A percentile compares a stretch with the other conserved stretches of the same genome.
Conservation (phyloP, 2,329 filamentous ascomycete species). For the Parastagonospora avenae region DNA sequence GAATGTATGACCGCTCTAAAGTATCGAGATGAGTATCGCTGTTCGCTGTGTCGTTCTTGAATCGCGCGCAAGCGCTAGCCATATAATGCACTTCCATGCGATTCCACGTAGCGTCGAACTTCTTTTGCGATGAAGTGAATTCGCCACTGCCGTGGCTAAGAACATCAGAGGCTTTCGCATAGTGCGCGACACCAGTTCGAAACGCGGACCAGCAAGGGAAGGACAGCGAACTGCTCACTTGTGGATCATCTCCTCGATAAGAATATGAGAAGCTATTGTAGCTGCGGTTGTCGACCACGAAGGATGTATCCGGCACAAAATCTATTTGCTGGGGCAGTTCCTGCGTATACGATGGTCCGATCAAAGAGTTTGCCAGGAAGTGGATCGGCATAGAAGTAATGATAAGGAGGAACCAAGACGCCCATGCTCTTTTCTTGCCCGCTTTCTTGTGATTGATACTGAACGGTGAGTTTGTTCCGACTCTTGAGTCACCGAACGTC, state of each 20-base stretch:
- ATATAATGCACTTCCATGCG: slow-evolving; percentile 21
- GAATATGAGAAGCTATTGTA: too few species aligned
- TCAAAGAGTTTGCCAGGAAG: slow-evolving; percentile 38
- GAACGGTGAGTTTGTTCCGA: slow-evolving; percentile 42
- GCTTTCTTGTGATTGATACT: slow-evolving; percentile 35
- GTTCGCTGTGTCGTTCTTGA: slow-evolving; percentile 6
- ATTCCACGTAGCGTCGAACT: slow-evolving; percentile 11
- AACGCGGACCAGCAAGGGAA: slow-evolving; percentile 34
- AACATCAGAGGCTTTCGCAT: slow-evolving; percentile 4
- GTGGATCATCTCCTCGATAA: background rate
- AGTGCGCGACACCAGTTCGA: slow-evolving; percentile 25
- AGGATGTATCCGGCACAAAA: slow-evolving; percentile 13
- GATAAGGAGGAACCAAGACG: slow-evolving; percentile 34
- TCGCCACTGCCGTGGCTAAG: slow-evolving; percentile 5
- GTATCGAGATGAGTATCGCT: slow-evolving; percentile 10
- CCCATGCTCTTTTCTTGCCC: slow-evolving; percentile 29
- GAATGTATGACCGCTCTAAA: slow-evolving; percentile 5
- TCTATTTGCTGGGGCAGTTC: slow-evolving; percentile 13
- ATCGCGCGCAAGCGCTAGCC: slow-evolving; percentile 15
- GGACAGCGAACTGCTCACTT: slow-evolving; percentile 1
- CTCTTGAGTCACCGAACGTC: slow-evolving; percentile 37
- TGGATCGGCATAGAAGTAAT: slow-evolving; percentile 31
- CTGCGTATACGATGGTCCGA: slow-evolving; percentile 28
- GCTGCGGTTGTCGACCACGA: background rate
- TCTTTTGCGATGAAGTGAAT: background rate